Evolutionary conservation across 1,284 basidiomycete species (phyloP).

Genomic region (Polyporus tsugae): DNA sequence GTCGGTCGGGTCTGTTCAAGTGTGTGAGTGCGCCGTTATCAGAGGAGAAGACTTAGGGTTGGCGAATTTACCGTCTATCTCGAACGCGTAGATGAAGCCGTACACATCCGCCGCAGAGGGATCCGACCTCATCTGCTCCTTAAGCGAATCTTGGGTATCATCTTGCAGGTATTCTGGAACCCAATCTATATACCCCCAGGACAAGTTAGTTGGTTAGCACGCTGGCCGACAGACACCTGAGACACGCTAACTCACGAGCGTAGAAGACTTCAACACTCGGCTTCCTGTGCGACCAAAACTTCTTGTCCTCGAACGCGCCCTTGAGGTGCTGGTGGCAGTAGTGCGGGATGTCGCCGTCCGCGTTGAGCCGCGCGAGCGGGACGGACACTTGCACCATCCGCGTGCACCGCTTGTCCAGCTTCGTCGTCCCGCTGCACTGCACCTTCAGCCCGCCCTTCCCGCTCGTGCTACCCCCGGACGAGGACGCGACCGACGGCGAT

Average conservation of each 20-base stretch:
- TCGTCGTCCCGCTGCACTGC: conserved; percentile 74
- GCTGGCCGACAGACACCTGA: too few relatives aligned
- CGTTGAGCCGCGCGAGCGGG: conserved; percentile 48
- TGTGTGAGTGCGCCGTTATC: too few relatives aligned
- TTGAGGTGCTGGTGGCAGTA: conserved; percentile 78
- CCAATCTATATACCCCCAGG: conserved; percentile 56
- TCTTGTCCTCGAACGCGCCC: conserved; percentile 50
- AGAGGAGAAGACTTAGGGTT: not conserved
- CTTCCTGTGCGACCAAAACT: conserved; percentile 62
- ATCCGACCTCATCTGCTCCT: conserved; percentile 76
- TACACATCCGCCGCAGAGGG: conserved; percentile 62
- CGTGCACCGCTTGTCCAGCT: conserved; percentile 65
- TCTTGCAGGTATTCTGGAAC: conserved; percentile 70
- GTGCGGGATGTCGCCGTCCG: conserved; percentile 48
- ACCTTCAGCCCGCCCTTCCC: conserved; percentile 40
- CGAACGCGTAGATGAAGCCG: conserved; percentile 83
- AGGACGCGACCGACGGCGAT: conserved; percentile 39
- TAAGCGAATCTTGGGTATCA: conserved; percentile 68
- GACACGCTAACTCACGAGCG: conserved; percentile 53
- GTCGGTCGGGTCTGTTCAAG: conserved; percentile 41
- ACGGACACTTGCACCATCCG: conserved; percentile 63
- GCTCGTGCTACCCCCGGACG: conserved; percentile 13
- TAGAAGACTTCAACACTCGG: conserved; percentile 54
- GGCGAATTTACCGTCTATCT: conserved; percentile 65
- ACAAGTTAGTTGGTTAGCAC: too few relatives aligned